A percentile compares a stretch with the other conserved stretches of the same genome.
phyloP scores from a whole-genome alignment of 345 rosid genomes.

The Gossypium australe region DNA sequence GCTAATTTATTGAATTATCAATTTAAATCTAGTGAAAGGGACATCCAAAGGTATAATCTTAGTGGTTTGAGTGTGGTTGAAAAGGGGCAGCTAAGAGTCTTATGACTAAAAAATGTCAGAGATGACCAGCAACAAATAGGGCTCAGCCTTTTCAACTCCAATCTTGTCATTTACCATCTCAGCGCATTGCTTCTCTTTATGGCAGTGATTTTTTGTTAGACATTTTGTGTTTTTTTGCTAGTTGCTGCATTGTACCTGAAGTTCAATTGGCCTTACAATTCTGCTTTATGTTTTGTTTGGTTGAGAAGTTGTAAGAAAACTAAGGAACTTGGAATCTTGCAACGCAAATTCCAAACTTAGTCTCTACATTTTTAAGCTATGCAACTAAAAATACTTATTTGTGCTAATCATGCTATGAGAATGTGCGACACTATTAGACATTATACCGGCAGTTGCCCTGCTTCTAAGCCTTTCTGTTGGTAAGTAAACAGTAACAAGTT shows the following conservation, averaged over 20 bases:
- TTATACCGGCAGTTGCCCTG: neutral
- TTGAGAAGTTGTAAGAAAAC: neutral
- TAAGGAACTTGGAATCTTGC: neutral
- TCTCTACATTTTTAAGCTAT: neutral
- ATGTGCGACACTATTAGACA: neutral
- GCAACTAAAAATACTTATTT: neutral
- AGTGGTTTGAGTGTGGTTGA: neutral
- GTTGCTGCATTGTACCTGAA: neutral
- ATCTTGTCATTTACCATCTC: neutral
- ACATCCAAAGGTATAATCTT: neutral
- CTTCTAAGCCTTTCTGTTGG: constrained; percentile 10
- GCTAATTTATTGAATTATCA: neutral
- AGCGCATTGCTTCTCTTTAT: neutral
- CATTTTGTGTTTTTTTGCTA: neutral
- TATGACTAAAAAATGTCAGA: neutral
- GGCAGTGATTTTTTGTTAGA: neutral
- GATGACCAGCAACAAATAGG: neutral
- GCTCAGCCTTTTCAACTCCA: neutral
- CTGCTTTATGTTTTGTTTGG: neutral
- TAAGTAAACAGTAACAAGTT: constrained; percentile 3
- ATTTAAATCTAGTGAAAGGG: neutral
- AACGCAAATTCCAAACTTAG: neutral
- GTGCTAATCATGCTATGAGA: neutral
- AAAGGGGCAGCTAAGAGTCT: constrained; percentile 1
- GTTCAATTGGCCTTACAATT: neutral